Evolutionary conservation across 2,329 filamentous ascomycete genomes (phyloP).

Genomic region (Talaromyces sp.): DNA sequence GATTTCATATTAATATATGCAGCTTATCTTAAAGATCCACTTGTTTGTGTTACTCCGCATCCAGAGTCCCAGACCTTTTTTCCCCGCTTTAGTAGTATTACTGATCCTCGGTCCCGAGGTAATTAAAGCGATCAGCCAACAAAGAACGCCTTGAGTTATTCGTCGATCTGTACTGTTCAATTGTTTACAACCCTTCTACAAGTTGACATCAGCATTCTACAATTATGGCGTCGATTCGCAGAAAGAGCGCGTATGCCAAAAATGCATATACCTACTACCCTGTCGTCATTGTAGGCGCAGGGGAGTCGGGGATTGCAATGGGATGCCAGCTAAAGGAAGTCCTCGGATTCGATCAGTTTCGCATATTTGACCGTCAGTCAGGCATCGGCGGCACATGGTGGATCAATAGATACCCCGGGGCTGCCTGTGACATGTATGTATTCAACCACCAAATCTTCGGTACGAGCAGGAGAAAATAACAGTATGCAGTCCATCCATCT

Average conservation of each 20-base stretch:
- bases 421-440: slow-evolving; percentile 51
- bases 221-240: slow-evolving; percentile 30
- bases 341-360: slow-evolving; percentile 55
- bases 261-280: slow-evolving; percentile 43
- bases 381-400: slow-evolving; percentile 62
- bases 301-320: slow-evolving; percentile 59
- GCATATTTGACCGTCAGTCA: slow-evolving; percentile 55
- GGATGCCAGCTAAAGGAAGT: slow-evolving; percentile 55
- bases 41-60: not conserved
- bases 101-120: not conserved
- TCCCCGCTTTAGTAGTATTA: not conserved
- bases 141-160: not conserved
- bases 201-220: not conserved
- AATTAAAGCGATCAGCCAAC: not conserved
- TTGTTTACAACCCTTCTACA: not conserved
- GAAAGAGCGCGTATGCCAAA: slow-evolving; percentile 33
- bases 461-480: not conserved
- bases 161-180: not conserved
- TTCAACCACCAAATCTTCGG: not conserved
- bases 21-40: not conserved
- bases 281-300: slow-evolving; percentile 56
- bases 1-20: not conserved
- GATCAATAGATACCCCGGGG: slow-evolving; percentile 57
- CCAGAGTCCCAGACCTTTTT: not conserved
- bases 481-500: slow-evolving; percentile 45